Percentiles rank a stretch among this genome's conserved stretches.
These are phyloP conservation scores for Russula olivacea DNA, from an alignment of 768 basidiomycete species.

Conservation along the genomic window DNA sequence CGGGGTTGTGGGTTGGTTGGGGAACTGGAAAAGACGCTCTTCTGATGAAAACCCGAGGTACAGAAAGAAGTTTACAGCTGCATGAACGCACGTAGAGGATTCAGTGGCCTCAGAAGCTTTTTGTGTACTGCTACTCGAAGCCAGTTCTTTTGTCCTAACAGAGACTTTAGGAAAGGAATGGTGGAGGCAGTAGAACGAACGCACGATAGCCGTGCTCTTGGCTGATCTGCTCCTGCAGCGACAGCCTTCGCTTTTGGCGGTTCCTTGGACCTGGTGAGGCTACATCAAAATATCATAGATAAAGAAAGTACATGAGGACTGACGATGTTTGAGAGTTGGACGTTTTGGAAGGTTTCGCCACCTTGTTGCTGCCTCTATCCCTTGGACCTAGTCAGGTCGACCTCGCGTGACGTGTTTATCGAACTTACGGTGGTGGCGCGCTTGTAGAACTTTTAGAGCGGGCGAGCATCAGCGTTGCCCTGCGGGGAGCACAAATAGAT, in stretches of 20 bases:
- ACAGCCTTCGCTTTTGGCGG: background rate
- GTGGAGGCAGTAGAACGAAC: background rate
- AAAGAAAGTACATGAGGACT: background rate
- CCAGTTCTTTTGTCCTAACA: background rate
- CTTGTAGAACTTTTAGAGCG: conserved; percentile 2
- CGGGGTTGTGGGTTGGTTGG: background rate
- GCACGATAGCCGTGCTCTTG: background rate
- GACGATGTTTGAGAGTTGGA: background rate
- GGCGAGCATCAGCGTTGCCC: background rate
- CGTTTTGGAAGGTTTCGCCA: background rate
- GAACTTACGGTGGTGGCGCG: conserved; percentile 2
- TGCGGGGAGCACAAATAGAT: background rate
- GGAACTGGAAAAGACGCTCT: background rate
- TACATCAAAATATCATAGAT: background rate
- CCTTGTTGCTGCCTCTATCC: background rate
- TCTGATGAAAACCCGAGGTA: background rate
- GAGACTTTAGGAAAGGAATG: background rate
- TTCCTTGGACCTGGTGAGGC: background rate
- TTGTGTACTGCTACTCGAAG: too few relatives aligned
- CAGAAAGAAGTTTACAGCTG: too few relatives aligned
- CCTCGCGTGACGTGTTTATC: background rate
- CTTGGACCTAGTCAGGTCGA: background rate
- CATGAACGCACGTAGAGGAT: conserved; percentile 3
- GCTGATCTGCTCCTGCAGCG: background rate
- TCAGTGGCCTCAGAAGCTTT: background rate